Evolutionary conservation across 2,329 filamentous ascomycete genomes (phyloP), one percentile per base, ranked within the genome.

Genomic region (Monosporascus sp.): DNA sequence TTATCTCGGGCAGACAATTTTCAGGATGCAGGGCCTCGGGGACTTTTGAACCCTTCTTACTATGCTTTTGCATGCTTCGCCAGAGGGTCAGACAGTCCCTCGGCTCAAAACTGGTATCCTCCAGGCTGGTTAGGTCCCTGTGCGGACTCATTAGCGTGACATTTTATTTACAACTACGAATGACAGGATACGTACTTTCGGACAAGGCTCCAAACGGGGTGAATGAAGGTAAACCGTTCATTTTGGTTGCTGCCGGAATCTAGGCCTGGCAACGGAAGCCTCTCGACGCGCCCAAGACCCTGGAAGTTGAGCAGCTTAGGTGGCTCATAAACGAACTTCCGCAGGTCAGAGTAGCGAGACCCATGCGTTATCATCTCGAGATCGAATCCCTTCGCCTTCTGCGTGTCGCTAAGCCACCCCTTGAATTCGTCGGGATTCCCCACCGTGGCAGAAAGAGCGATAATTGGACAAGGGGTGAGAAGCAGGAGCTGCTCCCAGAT

Each of bases 401-500:
- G 86, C 0, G 86, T 84, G 3, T 75, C 75, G 1, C 73, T 72
- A 0, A 93, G 75, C 88, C 88, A 92, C 27, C 77, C 73, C 50
- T 74, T 80, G 69, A 93, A 90, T 60, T 87, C 81, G 2, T 78
- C 67, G 0, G 87, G 86, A 57, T 92, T 92, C 4, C 88, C 88
- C 15, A 93, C 85, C 0, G 89, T 93, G 1, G 88, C 89, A 1
- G 88, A 92, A 1, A 93, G 76, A 0, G 88, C 88, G 57, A 92
- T 87, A 48, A 93, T 88, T 0, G 86, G 88, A 59, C 87, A 92
- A 1, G 87, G 87, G 0, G 87, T 81, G 55, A 90, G 76, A 1
- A 92, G 76, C 1, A 92, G 72, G 3, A 93, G 74, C 63, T 92
- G 88, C 61, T 93, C 88, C 88, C 87, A 93, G 2, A 91, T 75